Evolutionary conservation across 2,329 filamentous ascomycete genomes (phyloP), one percentile per base, ranked within the genome.

Genomic region (Verticillium longisporum): DNA sequence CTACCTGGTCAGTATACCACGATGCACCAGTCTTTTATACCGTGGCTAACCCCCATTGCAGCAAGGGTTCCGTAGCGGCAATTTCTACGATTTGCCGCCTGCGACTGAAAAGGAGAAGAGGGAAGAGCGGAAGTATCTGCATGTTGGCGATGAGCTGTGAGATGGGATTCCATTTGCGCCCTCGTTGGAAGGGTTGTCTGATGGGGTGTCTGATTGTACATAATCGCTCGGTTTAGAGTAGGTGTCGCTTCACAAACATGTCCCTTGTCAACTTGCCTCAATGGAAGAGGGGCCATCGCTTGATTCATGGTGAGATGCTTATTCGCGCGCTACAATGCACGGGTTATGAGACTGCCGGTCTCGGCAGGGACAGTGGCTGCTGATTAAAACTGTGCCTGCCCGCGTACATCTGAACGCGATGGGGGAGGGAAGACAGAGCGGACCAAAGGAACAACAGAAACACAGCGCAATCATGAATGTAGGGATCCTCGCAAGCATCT

Each of bases 81-180:
- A 88, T 70, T 95, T 88, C 84, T 97, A 96, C 77, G 94, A 99
- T 73, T 83, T 98, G 67, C 95, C 95, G 57, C 94, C 95, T 57
- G 88, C 94, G 71, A 97, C 94, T 37, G 94, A 97, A 80, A 90
- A 89, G 76, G 95, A 99, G 83, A 95, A 88, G 84, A 84, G 85
- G 70, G 93, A 98, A 76, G 93, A 98, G 78, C 95, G 88, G 85
- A 95, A 97, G 83, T 99, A 96, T 75, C 80, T 98, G 75, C 95
- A 99, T 75, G 93, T 99, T 64, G 80, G 92, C 72, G 91, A 96
- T 74, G 89, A 95, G 75, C 86, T 92, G 82, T 95, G 63, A 62
- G 69, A 26, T 26, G 26, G 3, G 61, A 14, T 31, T 58, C 45
- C 21, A 37, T 15, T 58, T 50, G 56, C 50, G 21, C n/a, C n/a